Evolutionary conservation across 2,329 filamentous ascomycete species (phyloP), one percentile per base, ranked within the genome.

Genomic region (Nemania serpens): DNA sequence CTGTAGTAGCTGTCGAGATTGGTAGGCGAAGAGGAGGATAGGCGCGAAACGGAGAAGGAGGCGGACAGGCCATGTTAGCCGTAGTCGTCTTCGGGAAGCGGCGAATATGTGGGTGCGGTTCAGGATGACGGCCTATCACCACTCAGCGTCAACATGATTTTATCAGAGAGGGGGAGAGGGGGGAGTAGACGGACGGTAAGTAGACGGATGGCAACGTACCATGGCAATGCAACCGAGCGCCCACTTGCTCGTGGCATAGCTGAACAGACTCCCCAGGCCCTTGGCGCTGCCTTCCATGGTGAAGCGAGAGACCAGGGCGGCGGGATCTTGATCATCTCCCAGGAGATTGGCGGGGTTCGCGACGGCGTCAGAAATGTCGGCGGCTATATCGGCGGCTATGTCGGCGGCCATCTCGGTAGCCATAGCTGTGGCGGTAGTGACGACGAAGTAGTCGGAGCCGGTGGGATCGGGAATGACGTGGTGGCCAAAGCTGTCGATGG

Each of bases 91-190:
- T 63, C 95, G 84, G 13, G 92, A 94, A 0, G 93, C 94, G 43
- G 93, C 94, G 75, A 97, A 98, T 68, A 98, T 95, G 60, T 93
- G 89, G 6, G 95, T 96, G 59, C 95, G 87, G 74, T 98, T 98
- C 22, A 98, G 81, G 59, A 97, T 79, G 60, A 98, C 85, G 20
- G 92, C 92, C 85, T 88, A 62, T 22, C 53, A 33, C 42, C 45
- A 36, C 45, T 52, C 13, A 34, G 57, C 18, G 62, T 66, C 57
- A 69, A 64, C 25, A 29, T 29, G 25, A 7, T 45, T 48, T 7
- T 52, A 5, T 22, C 13, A 17, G 29, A 18, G 29, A 42, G 34
- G 36, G 13, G 13, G 5, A n/a, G 33, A 4, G 5, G 5, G 33
- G 33, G 10, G 5, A n/a, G 18, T 13, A 10, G 34, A 10, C 5